A percentile compares a stretch with the other conserved stretches of the same genome.
phyloP scores from a whole-genome alignment of 768 basidiomycete genomes.

The Russula foetens region DNA sequence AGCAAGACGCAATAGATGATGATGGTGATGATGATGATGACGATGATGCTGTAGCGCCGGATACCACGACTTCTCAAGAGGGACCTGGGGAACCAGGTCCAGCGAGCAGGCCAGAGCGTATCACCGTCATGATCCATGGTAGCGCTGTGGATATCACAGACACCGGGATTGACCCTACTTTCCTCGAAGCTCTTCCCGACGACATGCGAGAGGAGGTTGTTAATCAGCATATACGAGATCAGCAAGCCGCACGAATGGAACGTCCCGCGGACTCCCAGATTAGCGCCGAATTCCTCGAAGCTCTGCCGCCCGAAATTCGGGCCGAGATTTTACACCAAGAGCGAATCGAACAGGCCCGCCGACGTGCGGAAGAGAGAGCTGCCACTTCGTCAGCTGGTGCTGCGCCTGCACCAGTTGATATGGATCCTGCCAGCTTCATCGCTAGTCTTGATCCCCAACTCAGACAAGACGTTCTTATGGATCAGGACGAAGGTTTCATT shows the following conservation, averaged over 20 bases:
- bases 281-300: slow-evolving; percentile 91
- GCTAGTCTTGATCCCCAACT: slow-evolving; percentile 85
- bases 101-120: slow-evolving; percentile 44
- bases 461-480: slow-evolving; percentile 84
- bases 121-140: slow-evolving; percentile 89
- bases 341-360: slow-evolving; percentile 69
- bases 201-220: slow-evolving; percentile 98
- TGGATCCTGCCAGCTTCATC: slow-evolving; percentile 87
- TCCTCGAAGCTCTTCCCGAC: slow-evolving; percentile 94
- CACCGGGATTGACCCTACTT: slow-evolving; percentile 96
- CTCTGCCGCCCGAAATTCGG: slow-evolving; percentile 91
- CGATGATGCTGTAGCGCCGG: slow-evolving; percentile 7
- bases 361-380: slow-evolving; percentile 34
- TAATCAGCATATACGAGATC: slow-evolving; percentile 94
- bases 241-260: slow-evolving; percentile 67
- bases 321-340: slow-evolving; percentile 97
- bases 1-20: slow-evolving; percentile 7
- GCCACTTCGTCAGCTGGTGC: slow-evolving; percentile 30
- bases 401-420: slow-evolving; percentile 40
- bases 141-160: slow-evolving; percentile 95
- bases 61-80: slow-evolving; percentile 16
- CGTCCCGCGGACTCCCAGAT: slow-evolving; percentile 80
- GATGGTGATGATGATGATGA: slow-evolving; percentile 12
- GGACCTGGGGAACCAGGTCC: slow-evolving; percentile 25
- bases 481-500: slow-evolving; percentile 80